Evolutionary conservation across 2,329 filamentous ascomycete species (phyloP).

Genomic region (Pseudogymnoascus sp.): DNA sequence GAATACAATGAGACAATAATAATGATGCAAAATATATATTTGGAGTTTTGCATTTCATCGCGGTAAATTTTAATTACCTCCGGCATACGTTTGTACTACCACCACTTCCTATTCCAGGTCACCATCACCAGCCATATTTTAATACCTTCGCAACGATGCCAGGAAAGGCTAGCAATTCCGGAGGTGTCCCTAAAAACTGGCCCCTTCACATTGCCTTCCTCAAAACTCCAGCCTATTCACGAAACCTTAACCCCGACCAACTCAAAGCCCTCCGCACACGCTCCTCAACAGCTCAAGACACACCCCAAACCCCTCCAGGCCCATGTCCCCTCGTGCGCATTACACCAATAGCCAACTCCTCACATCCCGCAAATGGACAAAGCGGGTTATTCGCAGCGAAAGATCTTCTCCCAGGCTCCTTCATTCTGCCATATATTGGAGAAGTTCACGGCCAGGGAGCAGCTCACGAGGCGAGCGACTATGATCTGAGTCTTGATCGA

Average conservation of each 20-base stretch:
- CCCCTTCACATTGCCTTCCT: constrained; percentile 45
- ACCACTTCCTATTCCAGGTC: neutral
- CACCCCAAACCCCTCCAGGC: constrained; percentile 27
- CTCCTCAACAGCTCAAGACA: constrained; percentile 36
- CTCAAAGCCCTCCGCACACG: constrained; percentile 1
- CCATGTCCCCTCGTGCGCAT: constrained; percentile 46
- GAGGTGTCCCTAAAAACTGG: constrained; percentile 46
- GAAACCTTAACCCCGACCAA: constrained; percentile 20
- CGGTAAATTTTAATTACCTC: neutral
- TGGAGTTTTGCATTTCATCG: neutral
- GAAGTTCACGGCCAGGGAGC: constrained; percentile 38
- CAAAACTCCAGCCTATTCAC: constrained; percentile 38
- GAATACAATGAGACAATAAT: neutral
- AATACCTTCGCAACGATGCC: neutral
- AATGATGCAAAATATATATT: neutral
- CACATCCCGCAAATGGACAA: constrained; percentile 51
- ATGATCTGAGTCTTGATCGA: constrained; percentile 55
- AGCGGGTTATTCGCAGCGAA: constrained; percentile 50
- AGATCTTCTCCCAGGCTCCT: constrained; percentile 42
- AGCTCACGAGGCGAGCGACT: constrained; percentile 43
- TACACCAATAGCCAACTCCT: constrained; percentile 38
- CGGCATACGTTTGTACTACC: neutral
- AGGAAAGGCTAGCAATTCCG: neutral
- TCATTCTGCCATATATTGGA: constrained; percentile 56
- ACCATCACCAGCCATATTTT: neutral